These are phyloP conservation scores for Triticum urartu DNA, from an alignment of 176 grass and related monocot genomes.

Conservation along the genomic window DNA sequence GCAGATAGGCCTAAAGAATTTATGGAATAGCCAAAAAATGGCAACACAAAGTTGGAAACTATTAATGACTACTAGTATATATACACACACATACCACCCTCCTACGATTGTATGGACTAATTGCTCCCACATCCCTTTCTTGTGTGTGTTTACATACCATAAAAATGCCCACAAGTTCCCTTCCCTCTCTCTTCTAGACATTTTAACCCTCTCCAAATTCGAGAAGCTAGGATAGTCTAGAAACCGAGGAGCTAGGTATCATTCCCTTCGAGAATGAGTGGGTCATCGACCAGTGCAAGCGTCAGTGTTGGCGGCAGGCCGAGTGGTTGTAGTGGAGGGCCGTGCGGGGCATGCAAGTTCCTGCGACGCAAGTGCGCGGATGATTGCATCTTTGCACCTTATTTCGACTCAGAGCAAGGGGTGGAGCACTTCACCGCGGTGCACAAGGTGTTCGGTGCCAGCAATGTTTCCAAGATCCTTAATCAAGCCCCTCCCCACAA, in stretches of 20 bases:
- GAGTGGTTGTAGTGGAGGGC: neutral
- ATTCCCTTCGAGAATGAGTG: conserved; percentile 22
- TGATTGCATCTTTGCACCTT: conserved; percentile 54
- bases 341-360: conserved; percentile 52
- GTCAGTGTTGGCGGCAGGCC: too few species aligned
- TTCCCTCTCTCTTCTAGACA: neutral
- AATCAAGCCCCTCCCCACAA: conserved; percentile 43
- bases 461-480: conserved; percentile 91
- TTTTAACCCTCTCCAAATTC: neutral
- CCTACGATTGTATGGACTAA: conserved; percentile 38
- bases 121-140: neutral
- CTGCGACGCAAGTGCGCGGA: conserved; percentile 35
- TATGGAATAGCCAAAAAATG: neutral
- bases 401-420: conserved; percentile 46
- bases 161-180: neutral
- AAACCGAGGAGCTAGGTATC: neutral
- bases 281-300: neutral
- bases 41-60: neutral
- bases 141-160: neutral
- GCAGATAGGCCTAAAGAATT: conserved; percentile 19
- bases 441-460: conserved; percentile 89
- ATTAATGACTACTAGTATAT: conserved; percentile 13
- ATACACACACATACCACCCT: conserved; percentile 18
- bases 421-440: conserved; percentile 60
- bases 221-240: neutral